phyloP scores from a whole-genome alignment of 2,329 filamentous ascomycete genomes.

The Neurospora crassa region DNA sequence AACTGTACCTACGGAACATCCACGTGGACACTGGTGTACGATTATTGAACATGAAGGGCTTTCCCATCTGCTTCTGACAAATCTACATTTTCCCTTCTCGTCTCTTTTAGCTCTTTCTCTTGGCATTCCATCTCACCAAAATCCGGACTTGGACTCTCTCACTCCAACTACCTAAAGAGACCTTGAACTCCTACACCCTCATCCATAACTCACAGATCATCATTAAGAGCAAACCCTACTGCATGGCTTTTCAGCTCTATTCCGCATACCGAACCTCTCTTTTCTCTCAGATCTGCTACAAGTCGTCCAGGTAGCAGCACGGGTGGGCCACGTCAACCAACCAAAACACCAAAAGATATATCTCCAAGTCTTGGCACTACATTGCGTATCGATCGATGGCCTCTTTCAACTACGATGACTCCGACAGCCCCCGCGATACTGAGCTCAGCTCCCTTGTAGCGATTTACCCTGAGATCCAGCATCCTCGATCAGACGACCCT shows the following conservation, averaged over 20 bases:
- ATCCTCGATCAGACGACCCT: slow-evolving; percentile 30
- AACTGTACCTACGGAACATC: not conserved
- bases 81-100: not conserved
- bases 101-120: not conserved
- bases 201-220: not conserved
- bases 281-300: not conserved
- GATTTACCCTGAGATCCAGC: slow-evolving; percentile 57
- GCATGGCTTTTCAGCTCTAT: not conserved
- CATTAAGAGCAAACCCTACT: not conserved
- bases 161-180: not conserved
- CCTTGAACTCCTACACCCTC: not conserved
- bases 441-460: slow-evolving; percentile 53
- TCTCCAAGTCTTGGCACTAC: not conserved
- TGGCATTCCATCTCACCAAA: not conserved
- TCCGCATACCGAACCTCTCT: not conserved
- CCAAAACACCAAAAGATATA: not conserved
- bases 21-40: not conserved
- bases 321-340: not conserved
- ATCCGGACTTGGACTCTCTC: not conserved
- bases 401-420: slow-evolving; percentile 20
- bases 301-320: not conserved
- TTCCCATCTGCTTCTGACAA: not conserved
- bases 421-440: slow-evolving; percentile 42
- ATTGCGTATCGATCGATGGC: not conserved
- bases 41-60: not conserved